A percentile compares a stretch with the other conserved stretches of the same genome.
Evolutionary conservation across 2,329 filamentous ascomycete genomes (phyloP).

Genomic region (Tympanopsis confertula): DNA sequence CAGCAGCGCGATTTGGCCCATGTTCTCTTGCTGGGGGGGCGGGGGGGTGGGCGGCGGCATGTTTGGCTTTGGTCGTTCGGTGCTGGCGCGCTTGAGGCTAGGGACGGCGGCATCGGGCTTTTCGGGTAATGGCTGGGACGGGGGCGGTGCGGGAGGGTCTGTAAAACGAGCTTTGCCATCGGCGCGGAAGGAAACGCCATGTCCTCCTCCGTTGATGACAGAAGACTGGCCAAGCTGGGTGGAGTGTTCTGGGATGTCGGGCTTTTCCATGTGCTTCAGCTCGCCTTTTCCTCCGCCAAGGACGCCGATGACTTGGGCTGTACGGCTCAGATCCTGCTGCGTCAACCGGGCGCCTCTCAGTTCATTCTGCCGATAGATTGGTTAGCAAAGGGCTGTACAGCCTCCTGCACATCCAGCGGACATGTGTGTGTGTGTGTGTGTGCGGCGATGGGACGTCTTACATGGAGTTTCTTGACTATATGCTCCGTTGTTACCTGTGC

Average conservation of each 20-base stretch:
- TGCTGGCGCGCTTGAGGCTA: slow-evolving; percentile 55
- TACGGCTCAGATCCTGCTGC: neutral
- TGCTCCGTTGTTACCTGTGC: neutral
- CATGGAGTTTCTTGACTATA: slow-evolving; percentile 13
- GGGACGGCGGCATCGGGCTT: slow-evolving; percentile 63
- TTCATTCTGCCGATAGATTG: slow-evolving; percentile 75
- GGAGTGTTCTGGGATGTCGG: slow-evolving; percentile 26
- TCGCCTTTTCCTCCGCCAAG: neutral
- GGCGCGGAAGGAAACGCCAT: slow-evolving; percentile 38
- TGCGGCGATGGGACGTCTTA: slow-evolving; percentile 6
- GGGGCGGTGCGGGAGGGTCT: slow-evolving; percentile 84
- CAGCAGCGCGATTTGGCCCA: slow-evolving; percentile 68
- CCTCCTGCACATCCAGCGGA: slow-evolving; percentile 79
- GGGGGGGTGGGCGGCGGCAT: slow-evolving; percentile 37
- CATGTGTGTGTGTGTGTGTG: slow-evolving; percentile 36
- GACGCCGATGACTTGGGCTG: neutral
- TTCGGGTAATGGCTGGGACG: slow-evolving; percentile 83
- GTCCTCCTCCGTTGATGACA: slow-evolving; percentile 33
- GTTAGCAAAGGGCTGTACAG: slow-evolving; percentile 76
- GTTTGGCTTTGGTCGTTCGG: slow-evolving; percentile 37
- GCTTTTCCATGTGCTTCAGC: neutral
- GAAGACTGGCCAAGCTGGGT: slow-evolving; percentile 36
- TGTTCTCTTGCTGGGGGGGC: slow-evolving; percentile 27
- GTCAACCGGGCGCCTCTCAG: neutral
- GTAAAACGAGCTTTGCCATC: slow-evolving; percentile 79